Conservation (phyloP, 192 early-diverging fungal genomes). For the Linnemannia schmuckeri region DNA sequence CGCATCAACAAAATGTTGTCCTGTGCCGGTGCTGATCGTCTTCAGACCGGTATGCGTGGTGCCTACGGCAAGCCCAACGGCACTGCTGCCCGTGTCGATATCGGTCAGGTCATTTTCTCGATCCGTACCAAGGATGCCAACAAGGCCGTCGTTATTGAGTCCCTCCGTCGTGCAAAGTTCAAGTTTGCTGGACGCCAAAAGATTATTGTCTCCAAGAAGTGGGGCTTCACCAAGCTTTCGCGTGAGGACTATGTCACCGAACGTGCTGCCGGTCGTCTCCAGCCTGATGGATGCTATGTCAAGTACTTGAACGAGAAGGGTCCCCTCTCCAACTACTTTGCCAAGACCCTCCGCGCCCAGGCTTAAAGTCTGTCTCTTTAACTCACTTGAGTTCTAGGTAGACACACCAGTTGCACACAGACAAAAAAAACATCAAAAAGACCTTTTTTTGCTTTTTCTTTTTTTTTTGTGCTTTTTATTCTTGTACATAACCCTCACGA, state of each 20-base stretch:
- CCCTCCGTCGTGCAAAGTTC: constrained; percentile 75
- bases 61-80: constrained; percentile 98
- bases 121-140: constrained; percentile 95
- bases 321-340: constrained; percentile 71
- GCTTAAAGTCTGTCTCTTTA: constrained; percentile 21
- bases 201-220: constrained; percentile 99
- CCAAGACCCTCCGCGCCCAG: constrained; percentile 42
- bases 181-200: constrained; percentile 99
- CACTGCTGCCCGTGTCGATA: constrained; percentile 96
- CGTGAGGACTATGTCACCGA: constrained; percentile 90
- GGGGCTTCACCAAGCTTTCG: constrained; percentile 99
- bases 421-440: not conserved
- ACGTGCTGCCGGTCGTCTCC: constrained; percentile 81
- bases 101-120: constrained; percentile 97
- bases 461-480: constrained; percentile 10
- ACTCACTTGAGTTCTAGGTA: not conserved
- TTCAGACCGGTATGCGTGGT: constrained; percentile 99
- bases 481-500: constrained; percentile 2
- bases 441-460: not conserved
- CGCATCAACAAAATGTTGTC: constrained; percentile 99
- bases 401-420: not conserved
- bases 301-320: constrained; percentile 94
- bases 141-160: constrained; percentile 94
- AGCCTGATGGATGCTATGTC: constrained; percentile 95
- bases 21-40: constrained; percentile 98